Evolutionary conservation across 176 grass and related monocot genomes (phyloP), one percentile per base, ranked within the genome.

Genomic region (Ampelocalamus luodianensis): DNA sequence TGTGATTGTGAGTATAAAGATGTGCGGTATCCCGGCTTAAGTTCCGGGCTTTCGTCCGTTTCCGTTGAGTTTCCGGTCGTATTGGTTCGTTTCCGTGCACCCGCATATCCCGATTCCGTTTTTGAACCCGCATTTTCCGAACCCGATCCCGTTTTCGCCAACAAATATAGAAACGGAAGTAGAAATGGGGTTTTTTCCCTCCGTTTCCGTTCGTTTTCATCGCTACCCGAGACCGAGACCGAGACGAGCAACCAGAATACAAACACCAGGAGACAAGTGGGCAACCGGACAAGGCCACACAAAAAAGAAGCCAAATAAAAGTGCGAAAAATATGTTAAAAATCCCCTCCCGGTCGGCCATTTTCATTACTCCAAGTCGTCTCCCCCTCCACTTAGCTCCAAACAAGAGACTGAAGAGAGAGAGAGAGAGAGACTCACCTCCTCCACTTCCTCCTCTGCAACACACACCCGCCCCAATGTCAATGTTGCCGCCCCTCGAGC

Each of bases 401-500:
- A 76, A 78, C 50, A 37, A 70, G 22, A 18, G 10, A n/a, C n/a
- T n/a, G n/a, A n/a, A n/a, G n/a, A 42, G 54, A 16, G 50, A 1
- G 50, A 18, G 10, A 11, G 43, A 50, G 48, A 50, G 50, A 18
- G 5, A 60, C n/a, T 0, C 77, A 17, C 9, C 32, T 1, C 22
- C 39, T 14, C 15, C 0, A 0, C 44, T 13, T 3, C 37, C 24
- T 36, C 8, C 22, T 11, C 51, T 73, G 48, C n/a, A 3, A 40
- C 4, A 0, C 64, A 36, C n/a, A 3, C 66, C 12, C 36, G 13
- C 66, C 48, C 83, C 89, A 76, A 91, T 91, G 89, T 84, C 85
- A 76, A 91, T 91, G 89, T 84, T 81, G 81, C 85, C 62, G 76
- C 70, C 68, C 76, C 85, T 84, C 80, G 76, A 87, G 85, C 80